Evolutionary conservation across 768 basidiomycete genomes (phyloP), one percentile per base, ranked within the genome.

Genomic region (Tulasnella sp.): DNA sequence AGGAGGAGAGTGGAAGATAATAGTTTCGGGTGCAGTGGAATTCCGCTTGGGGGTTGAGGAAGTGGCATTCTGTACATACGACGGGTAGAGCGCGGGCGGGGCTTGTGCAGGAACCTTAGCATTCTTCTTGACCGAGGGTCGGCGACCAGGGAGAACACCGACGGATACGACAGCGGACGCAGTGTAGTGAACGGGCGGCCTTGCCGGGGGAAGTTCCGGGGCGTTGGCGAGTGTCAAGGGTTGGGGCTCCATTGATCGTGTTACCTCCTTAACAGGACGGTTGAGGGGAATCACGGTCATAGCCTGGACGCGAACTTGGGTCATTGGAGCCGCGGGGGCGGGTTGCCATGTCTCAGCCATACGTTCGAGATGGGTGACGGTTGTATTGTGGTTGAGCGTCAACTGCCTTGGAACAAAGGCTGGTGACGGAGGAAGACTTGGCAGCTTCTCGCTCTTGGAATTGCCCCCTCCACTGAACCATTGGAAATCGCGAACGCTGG

Each of bases 401-500:
- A 37, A 37, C 29, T 49, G 40, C 72, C 42, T 58, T n/a, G 52
- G 36, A n/a, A 58, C 72, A 45, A 69, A 69, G 39, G 75, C 68
- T 69, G 75, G 75, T 0, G 37, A 22, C 8, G 75, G 69, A 15
- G 75, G 75, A 25, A 40, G 39, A 49, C 75, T 76, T 29, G 31
- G 19, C 34, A 76, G 31, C 45, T 29, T 52, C 25, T 37, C 39
- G 40, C 67, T 68, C 67, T 42, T 76, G 8, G 38, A 36, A 45
- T 64, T 49, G 39, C 67, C 75, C 1, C 75, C 75, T 31, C 75
- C 75, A 17, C 38, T 39, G 75, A 76, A 76, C 75, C 75, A 76
- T 76, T 76, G 67, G 67, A 76, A 69, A 19, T 76, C 64, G 6
- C 67, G 37, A 45, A 76, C 75, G 31, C n/a, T 11, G 4, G 58